Percentiles rank a stretch among this genome's conserved stretches.
Conservation (phyloP, 2,329 filamentous ascomycete genomes). For the Xylaria sp. region DNA sequence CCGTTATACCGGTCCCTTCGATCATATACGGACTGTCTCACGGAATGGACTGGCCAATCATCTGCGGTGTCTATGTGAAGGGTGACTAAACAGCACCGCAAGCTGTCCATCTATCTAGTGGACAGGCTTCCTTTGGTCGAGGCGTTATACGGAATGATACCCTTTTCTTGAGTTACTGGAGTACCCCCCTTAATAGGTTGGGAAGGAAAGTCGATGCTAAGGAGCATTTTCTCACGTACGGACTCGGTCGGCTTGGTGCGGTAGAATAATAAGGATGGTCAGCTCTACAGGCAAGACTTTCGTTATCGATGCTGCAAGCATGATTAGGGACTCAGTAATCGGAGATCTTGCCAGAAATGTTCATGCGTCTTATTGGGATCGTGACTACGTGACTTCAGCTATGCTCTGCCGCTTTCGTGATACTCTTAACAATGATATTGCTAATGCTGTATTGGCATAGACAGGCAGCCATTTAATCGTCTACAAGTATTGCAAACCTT, state of each 20-base stretch:
- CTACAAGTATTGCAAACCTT: not conserved
- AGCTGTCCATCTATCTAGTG: constrained; percentile 42
- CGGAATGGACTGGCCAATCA: constrained; percentile 37
- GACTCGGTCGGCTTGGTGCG: constrained; percentile 36
- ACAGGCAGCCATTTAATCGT: not conserved
- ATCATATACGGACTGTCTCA: constrained; percentile 40
- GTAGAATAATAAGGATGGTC: constrained; percentile 39
- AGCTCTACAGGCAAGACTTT: constrained; percentile 43
- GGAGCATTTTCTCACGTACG: constrained; percentile 20
- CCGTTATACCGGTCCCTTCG: constrained; percentile 42
- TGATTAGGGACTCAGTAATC: constrained; percentile 42
- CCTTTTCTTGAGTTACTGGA: constrained; percentile 42
- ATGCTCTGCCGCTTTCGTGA: not conserved
- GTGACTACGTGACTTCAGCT: constrained; percentile 2
- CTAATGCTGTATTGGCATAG: not conserved
- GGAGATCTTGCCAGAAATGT: constrained; percentile 33
- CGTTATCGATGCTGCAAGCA: constrained; percentile 45
- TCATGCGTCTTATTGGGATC: constrained; percentile 5
- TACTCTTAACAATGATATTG: not conserved
- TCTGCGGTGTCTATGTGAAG: constrained; percentile 28
- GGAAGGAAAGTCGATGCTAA: constrained; percentile 24
- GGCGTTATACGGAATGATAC: constrained; percentile 52
- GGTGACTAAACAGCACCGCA: constrained; percentile 40
- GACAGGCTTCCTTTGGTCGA: constrained; percentile 46
- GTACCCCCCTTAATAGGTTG: constrained; percentile 35